Evolutionary conservation across 306 rosid genomes (phyloP).

Genomic region (Gillenia trifoliata): DNA sequence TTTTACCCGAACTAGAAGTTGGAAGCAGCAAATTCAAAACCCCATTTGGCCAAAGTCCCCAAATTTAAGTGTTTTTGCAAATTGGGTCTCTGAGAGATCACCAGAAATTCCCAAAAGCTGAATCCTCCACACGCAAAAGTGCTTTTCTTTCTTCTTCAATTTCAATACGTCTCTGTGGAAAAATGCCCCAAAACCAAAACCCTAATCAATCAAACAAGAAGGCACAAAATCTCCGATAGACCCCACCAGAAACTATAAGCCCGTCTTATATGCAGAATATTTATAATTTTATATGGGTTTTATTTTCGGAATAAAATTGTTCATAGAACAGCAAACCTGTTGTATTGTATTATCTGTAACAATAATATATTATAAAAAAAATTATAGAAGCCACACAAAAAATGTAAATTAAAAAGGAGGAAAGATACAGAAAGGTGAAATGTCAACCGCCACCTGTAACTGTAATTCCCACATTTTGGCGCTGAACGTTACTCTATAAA

Average conservation of each 20-base stretch:
- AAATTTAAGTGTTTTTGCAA: neutral
- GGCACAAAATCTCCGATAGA: conserved; percentile 14
- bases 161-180: neutral
- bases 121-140: neutral
- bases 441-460: neutral
- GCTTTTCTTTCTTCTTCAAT: neutral
- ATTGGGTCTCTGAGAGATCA: neutral
- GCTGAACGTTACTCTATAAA: neutral
- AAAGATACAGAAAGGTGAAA: neutral
- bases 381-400: neutral
- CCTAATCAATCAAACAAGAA: conserved; percentile 11
- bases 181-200: neutral
- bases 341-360: neutral
- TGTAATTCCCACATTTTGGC: neutral
- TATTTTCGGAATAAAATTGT: neutral
- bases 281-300: neutral
- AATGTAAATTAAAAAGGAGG: neutral
- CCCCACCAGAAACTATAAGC: conserved; percentile 16
- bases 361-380: too few relatives aligned
- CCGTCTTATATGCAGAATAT: neutral
- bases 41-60: neutral
- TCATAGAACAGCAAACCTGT: neutral
- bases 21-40: neutral
- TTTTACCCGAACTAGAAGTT: neutral
- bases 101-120: neutral